A percentile compares a stretch with the other conserved stretches of the same genome.
Evolutionary conservation across 2,329 filamentous ascomycete genomes (phyloP).

Genomic region (Aspergillus felis): DNA sequence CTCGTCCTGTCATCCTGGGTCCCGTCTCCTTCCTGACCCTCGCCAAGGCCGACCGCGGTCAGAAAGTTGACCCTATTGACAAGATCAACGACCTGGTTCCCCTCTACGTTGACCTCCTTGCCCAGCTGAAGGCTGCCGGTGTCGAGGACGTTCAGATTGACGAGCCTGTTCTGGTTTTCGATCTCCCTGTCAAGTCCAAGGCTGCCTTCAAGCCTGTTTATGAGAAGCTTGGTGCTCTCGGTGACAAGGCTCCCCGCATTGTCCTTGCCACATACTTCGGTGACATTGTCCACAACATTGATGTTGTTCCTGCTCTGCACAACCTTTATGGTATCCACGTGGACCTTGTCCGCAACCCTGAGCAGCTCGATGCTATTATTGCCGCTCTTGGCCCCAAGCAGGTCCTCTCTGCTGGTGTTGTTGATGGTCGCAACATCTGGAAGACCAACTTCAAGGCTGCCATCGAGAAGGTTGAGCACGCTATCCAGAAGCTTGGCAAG

Average conservation of each 20-base stretch:
- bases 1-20: conserved; percentile 90
- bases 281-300: conserved; percentile 98
- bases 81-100: conserved; percentile 91
- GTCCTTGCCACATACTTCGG: conserved; percentile 97
- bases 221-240: conserved; percentile 71
- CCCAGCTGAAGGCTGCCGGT: conserved; percentile 91
- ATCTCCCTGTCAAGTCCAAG: conserved; percentile 86
- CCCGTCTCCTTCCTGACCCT: conserved; percentile 97
- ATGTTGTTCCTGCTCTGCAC: conserved; percentile 70
- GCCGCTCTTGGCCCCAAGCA: conserved; percentile 82
- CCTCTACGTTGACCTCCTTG: conserved; percentile 88
- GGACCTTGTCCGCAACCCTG: conserved; percentile 95
- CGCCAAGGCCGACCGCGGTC: conserved; percentile 95
- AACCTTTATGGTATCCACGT: conserved; percentile 83
- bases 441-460: conserved; percentile 98
- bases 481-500: conserved; percentile 93
- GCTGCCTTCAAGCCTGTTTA: conserved; percentile 97
- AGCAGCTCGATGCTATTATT: conserved; percentile 87
- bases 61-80: conserved; percentile 88
- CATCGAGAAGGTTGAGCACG: conserved; percentile 84
- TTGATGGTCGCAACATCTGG: conserved; percentile 99
- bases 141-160: conserved; percentile 97
- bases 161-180: conserved; percentile 94
- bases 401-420: conserved; percentile 89
- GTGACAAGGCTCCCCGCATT: conserved; percentile 78